These are phyloP conservation scores for Tetracladium marchalianum DNA, from an alignment of 495 filamentous ascomycete genomes.

Conservation along the genomic window DNA sequence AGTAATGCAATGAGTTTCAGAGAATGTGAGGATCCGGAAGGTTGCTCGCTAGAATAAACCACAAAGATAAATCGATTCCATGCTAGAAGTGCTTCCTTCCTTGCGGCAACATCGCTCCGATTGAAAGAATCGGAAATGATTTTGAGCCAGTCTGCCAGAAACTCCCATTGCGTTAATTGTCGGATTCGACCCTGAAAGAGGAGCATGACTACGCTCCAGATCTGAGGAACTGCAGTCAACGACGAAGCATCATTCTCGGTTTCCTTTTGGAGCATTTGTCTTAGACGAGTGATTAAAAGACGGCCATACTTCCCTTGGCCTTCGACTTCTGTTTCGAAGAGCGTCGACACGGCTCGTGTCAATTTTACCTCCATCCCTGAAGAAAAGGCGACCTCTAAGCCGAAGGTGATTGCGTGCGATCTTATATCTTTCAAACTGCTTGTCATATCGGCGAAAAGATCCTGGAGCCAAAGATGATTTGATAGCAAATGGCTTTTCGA, in stretches of 20 bases:
- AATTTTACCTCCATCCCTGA: slow-evolving; percentile 56
- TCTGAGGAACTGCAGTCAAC: slow-evolving; percentile 59
- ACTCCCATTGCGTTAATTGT: slow-evolving; percentile 62
- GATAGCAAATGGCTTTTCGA: slow-evolving; percentile 53
- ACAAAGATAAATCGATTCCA: slow-evolving; percentile 78
- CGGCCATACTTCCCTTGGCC: slow-evolving; percentile 43
- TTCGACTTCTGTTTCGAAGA: slow-evolving; percentile 49
- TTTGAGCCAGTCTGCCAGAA: slow-evolving; percentile 58
- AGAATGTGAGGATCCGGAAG: slow-evolving; percentile 22
- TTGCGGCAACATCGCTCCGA: slow-evolving; percentile 59
- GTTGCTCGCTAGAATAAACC: slow-evolving; percentile 49
- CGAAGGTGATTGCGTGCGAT: slow-evolving; percentile 60
- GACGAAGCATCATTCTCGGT: slow-evolving; percentile 46
- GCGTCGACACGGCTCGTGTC: slow-evolving; percentile 50
- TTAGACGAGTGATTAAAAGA: slow-evolving; percentile 56
- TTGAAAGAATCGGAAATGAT: slow-evolving; percentile 82
- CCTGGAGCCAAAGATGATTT: slow-evolving; percentile 63
- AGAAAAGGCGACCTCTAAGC: slow-evolving; percentile 51
- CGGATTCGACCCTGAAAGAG: slow-evolving; percentile 52
- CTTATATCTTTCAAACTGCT: slow-evolving; percentile 69
- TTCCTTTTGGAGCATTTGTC: slow-evolving; percentile 45
- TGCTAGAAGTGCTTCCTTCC: slow-evolving; percentile 64
- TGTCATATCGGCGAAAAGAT: slow-evolving; percentile 72
- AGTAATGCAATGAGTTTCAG: slow-evolving; percentile 54
- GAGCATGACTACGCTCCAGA: slow-evolving; percentile 77